phyloP scores from a whole-genome alignment of 129 eudicot genomes.

The Apium graveolens region DNA sequence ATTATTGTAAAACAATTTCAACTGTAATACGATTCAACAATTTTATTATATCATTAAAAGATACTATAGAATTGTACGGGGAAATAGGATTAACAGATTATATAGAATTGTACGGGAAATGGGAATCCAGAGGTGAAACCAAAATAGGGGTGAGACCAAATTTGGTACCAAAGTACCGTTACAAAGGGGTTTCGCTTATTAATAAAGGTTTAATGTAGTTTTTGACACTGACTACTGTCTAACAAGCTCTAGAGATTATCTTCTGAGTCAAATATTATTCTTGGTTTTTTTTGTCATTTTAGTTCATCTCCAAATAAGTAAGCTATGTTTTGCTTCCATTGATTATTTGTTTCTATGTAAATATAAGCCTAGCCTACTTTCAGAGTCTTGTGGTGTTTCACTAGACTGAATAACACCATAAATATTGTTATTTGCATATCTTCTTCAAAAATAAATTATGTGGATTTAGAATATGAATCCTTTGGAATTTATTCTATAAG shows the following conservation, averaged over 20 bases:
- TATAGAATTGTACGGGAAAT: neutral
- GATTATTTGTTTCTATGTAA: too few relatives aligned
- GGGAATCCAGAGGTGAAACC: too few relatives aligned
- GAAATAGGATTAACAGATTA: too few relatives aligned
- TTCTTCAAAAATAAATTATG: neutral
- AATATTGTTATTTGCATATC: neutral
- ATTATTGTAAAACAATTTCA: too few relatives aligned
- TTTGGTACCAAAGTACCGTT: too few relatives aligned
- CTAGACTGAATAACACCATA: neutral
- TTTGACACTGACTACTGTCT: neutral
- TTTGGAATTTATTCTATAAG: too few relatives aligned
- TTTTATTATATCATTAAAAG: too few relatives aligned
- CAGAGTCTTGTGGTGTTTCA: neutral
- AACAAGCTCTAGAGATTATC: neutral
- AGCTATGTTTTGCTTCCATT: neutral
- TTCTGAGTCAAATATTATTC: neutral
- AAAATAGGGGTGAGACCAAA: too few relatives aligned
- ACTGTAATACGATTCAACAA: too few relatives aligned
- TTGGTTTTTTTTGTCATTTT: neutral
- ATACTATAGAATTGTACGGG: neutral
- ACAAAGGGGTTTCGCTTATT: too few relatives aligned
- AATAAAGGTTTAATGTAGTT: neutral
- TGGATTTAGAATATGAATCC: too few relatives aligned
- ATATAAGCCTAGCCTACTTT: neutral
- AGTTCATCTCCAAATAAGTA: neutral